A percentile compares a stretch with the other conserved stretches of the same genome.
Conservation (phyloP, 2,329 filamentous ascomycete species). For the Verticillium nonalfalfae region DNA sequence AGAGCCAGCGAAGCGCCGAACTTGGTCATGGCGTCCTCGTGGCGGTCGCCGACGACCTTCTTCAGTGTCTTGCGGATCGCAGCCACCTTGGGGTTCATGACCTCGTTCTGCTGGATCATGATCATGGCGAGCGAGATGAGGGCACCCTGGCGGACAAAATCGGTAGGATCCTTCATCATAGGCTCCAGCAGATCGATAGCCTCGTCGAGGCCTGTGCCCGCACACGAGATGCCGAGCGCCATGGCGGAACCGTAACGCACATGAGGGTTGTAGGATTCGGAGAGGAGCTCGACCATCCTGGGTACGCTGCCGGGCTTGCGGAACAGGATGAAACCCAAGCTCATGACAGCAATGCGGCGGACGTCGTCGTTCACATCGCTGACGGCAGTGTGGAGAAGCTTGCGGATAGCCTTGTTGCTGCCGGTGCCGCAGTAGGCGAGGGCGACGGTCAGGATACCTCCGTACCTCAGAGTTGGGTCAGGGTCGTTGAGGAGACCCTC, state of each 20-base stretch:
- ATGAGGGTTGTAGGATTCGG: slow-evolving; percentile 98
- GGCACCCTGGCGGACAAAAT: slow-evolving; percentile 96
- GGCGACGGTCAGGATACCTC: slow-evolving; percentile 97
- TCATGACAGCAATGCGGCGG: slow-evolving; percentile 92
- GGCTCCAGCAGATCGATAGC: slow-evolving; percentile 95
- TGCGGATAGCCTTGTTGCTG: slow-evolving; percentile 97
- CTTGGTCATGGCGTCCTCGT: slow-evolving; percentile 99
- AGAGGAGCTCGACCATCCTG: slow-evolving; percentile 96
- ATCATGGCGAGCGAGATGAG: slow-evolving; percentile 96
- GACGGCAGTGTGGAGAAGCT: slow-evolving; percentile 90
- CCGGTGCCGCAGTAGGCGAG: slow-evolving; percentile 95
- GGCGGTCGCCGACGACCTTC: slow-evolving; percentile 89
- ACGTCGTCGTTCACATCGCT: slow-evolving; percentile 98
- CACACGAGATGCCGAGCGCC: slow-evolving; percentile 96
- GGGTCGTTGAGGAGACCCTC: slow-evolving; percentile 89
- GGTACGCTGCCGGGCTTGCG: slow-evolving; percentile 94
- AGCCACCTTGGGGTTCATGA: slow-evolving; percentile 94
- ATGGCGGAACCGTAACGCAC: slow-evolving; percentile 97
- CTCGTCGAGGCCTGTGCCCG: slow-evolving; percentile 90
- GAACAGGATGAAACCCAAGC: slow-evolving; percentile 96
- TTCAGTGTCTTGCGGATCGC: slow-evolving; percentile 87
- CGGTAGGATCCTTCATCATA: slow-evolving; percentile 98
- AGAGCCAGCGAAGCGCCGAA: slow-evolving; percentile 92
- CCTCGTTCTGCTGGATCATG: slow-evolving; percentile 98
- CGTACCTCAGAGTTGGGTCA: slow-evolving; percentile 88